Conservation (phyloP, 2,329 filamentous ascomycete genomes). For the Neofusicoccum kwambonambiense region DNA sequence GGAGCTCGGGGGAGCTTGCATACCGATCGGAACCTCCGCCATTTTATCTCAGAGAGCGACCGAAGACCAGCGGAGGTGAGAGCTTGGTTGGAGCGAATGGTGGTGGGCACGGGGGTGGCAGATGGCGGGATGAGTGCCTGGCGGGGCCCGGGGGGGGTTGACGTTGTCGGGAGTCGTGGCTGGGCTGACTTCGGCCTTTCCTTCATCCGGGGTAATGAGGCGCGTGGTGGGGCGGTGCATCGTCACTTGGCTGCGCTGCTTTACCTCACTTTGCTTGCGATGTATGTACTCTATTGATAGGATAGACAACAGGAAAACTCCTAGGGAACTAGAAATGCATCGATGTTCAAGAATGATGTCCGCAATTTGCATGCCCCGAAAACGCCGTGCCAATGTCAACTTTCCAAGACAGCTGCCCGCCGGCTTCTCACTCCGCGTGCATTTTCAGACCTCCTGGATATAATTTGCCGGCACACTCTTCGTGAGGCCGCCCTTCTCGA, state of each 20-base stretch:
- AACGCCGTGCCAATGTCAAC: constrained; percentile 3
- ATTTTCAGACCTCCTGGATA: constrained; percentile 63
- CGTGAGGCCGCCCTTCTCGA: constrained; percentile 83
- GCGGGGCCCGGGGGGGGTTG: constrained; percentile 17
- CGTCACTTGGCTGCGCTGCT: not conserved
- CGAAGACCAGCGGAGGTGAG: not conserved
- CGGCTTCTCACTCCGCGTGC: not conserved
- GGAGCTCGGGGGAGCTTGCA: constrained; percentile 21
- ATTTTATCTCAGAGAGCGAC: constrained; percentile 27
- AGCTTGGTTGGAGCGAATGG: constrained; percentile 12
- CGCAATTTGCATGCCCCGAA: constrained; percentile 1
- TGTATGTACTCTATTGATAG: not conserved
- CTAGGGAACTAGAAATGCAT: not conserved
- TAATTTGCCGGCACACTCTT: constrained; percentile 95
- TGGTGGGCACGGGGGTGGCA: constrained; percentile 9
- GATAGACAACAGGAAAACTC: not conserved
- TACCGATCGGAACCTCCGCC: constrained; percentile 53
- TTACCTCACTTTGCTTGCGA: not conserved
- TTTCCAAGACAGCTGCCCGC: not conserved
- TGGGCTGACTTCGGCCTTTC: constrained; percentile 14
- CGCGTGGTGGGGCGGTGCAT: constrained; percentile 1
- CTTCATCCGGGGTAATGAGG: constrained; percentile 18
- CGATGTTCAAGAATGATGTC: not conserved
- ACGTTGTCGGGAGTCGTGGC: constrained; percentile 16
- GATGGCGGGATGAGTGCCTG: constrained; percentile 15